Base-by-base conservation (phyloP, 495 filamentous ascomycete species). In the Penicillium tannophilum region DNA sequence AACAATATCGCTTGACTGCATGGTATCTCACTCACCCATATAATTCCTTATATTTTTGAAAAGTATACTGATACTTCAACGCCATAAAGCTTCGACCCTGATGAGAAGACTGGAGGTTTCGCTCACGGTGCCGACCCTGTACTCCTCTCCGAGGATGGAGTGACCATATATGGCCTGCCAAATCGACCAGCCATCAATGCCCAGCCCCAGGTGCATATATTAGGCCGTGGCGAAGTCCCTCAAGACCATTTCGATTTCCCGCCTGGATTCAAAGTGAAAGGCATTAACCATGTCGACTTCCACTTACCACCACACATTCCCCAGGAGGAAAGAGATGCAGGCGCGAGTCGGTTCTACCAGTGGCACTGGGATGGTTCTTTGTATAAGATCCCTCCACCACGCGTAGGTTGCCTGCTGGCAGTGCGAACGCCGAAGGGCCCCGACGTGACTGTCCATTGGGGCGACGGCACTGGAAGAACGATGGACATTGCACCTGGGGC, bases 281-380 rank as follows among this genome's bases (percentile, higher is more conserved):
- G 67, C 2, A 67, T 69, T 48, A 60, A 72, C 44, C 66, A 67
- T 33, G 55, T 58, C 19, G 44, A 67, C 24, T 70, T 68, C 50
- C 69, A 63, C 41, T 30, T 72, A 4, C 66, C 66, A 42, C 67
- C 67, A 2, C 69, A 72, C 42, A 65, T 64, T 30, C 62, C 66
- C 19, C 56, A 56, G 17, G 62, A 46, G n/a, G 67, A 72, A 16
- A 20, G 64, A 17, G 66, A 69, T 39, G 56, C 56, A 8, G 68
- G 66, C 10, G 56, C 59, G 41, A 61, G 57, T 33, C 50, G 68
- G 7, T 71, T 71, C 48, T 71, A 71, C 49, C 68, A 71, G 36
- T 71, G 68, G 68, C 68, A 69, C 58, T 71, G 63, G 43, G 68
- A 71, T 54, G 68, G 56, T 0, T 52, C 68, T 4, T 49, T 71